Conservation (phyloP, 371 early-diverging fungal genomes). For the Encephalitozoon intestinalis region DNA sequence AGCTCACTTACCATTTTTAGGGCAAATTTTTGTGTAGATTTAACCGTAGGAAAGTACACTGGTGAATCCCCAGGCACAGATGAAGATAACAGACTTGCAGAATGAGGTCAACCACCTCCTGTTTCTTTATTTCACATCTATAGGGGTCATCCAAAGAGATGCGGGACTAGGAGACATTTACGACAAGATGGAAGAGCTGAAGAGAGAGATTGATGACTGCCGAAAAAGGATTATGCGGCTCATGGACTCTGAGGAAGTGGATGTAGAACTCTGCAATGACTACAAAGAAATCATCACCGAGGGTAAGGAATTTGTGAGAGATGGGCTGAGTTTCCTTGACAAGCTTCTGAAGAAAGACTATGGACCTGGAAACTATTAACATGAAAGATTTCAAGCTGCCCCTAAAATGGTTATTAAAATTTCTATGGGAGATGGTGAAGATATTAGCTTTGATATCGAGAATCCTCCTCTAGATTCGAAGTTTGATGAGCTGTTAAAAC, state of each 20-base stretch:
- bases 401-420: constrained; percentile 13
- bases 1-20: neutral
- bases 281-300: neutral
- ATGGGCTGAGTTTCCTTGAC: neutral
- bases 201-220: constrained; percentile 21
- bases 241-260: neutral
- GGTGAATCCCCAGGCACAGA: neutral
- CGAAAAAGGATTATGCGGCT: constrained; percentile 21
- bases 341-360: neutral
- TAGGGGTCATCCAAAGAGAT: constrained; percentile 50
- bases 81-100: constrained; percentile 25
- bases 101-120: constrained; percentile 40
- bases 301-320: neutral
- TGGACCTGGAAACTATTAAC: neutral
- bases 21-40: neutral
- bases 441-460: constrained; percentile 16
- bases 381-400: neutral
- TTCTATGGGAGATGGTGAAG: neutral
- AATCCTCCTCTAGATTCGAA: constrained; percentile 2
- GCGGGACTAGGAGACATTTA: neutral
- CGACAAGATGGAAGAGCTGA: constrained; percentile 2
- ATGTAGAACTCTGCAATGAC: neutral
- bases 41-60: neutral
- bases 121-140: constrained; percentile 43
- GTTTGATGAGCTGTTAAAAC: constrained; percentile 3